These are phyloP conservation scores for Boletellus sp. DNA, from an alignment of 768 basidiomycete species.

Conservation along the genomic window DNA sequence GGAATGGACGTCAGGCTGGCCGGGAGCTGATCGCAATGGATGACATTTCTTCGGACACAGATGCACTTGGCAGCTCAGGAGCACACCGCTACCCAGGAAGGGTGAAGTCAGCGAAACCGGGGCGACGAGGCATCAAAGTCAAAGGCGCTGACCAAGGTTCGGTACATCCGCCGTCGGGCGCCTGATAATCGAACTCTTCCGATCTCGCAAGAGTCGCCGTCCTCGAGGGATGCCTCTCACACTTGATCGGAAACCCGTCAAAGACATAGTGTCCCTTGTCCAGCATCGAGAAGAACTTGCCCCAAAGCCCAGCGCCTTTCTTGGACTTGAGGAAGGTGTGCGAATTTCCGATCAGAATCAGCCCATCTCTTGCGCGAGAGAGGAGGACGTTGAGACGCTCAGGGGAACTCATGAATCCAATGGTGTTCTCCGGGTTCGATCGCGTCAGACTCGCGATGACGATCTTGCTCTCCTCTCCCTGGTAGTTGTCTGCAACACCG, in stretches of 20 bases:
- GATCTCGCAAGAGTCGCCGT: conserved; percentile 36
- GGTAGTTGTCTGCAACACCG: conserved; percentile 58
- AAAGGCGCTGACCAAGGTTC: conserved; percentile 50
- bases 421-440: conserved; percentile 52
- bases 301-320: conserved; percentile 54
- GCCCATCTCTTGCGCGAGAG: conserved; percentile 61
- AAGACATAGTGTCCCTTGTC: conserved; percentile 43
- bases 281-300: conserved; percentile 44
- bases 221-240: conserved; percentile 50
- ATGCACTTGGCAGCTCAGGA: conserved; percentile 34
- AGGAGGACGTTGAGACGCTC: conserved; percentile 73
- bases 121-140: too few species aligned
- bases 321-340: conserved; percentile 55
- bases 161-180: conserved; percentile 64
- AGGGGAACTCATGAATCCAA: conserved; percentile 69
- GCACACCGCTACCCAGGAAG: conserved; percentile 3
- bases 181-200: conserved; percentile 47
- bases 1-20: conserved; percentile 18
- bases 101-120: background rate
- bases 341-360: conserved; percentile 66
- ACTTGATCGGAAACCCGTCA: conserved; percentile 58
- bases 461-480: conserved; percentile 72
- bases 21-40: conserved; percentile 47
- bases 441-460: conserved; percentile 60
- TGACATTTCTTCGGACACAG: conserved; percentile 63